A percentile compares a stretch with the other conserved stretches of the same genome.
Conservation (phyloP, 2,329 filamentous ascomycete species). For the Penicillium vulpinum region DNA sequence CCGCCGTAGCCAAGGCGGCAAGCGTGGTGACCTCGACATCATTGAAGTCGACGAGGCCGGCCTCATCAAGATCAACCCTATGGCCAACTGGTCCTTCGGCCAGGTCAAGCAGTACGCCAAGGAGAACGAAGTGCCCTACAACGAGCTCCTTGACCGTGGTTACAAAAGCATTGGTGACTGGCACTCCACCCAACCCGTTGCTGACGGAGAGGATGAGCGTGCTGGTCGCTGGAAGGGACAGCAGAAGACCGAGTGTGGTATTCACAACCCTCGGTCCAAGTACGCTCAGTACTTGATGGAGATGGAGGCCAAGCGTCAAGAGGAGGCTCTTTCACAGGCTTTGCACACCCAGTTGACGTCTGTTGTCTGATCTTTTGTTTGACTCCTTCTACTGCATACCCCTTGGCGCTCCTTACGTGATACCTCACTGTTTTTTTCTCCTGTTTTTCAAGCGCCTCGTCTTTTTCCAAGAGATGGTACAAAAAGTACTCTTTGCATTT, state of each 20-base stretch:
- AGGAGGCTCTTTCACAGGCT: constrained; percentile 53
- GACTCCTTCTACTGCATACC: constrained; percentile 17
- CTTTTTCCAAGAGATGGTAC: background rate
- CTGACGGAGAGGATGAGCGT: constrained; percentile 90
- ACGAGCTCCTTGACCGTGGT: constrained; percentile 83
- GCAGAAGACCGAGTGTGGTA: constrained; percentile 94
- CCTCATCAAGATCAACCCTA: constrained; percentile 94
- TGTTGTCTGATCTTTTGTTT: constrained; percentile 23
- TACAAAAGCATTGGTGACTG: constrained; percentile 99
- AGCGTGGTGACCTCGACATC: constrained; percentile 85
- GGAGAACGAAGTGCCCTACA: constrained; percentile 88
- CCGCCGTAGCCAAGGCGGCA: constrained; percentile 86
- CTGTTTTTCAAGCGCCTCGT: constrained; percentile 9
- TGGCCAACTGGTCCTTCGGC: constrained; percentile 90
- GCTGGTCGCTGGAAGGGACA: constrained; percentile 96
- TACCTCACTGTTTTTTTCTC: constrained; percentile 16
- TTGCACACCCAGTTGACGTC: constrained; percentile 37
- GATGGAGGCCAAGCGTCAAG: constrained; percentile 67
- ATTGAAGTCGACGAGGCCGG: constrained; percentile 90
- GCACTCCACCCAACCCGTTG: constrained; percentile 92
- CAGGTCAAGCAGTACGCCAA: constrained; percentile 87
- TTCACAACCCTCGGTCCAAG: constrained; percentile 95
- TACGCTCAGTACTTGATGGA: constrained; percentile 83
- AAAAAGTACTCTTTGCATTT: constrained; percentile 2
- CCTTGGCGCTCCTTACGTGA: constrained; percentile 23